A percentile compares a stretch with the other conserved stretches of the same genome.
Evolutionary conservation across 75 land plant genomes (phyloP).

Genomic region (Chamaecyparis obtusa): DNA sequence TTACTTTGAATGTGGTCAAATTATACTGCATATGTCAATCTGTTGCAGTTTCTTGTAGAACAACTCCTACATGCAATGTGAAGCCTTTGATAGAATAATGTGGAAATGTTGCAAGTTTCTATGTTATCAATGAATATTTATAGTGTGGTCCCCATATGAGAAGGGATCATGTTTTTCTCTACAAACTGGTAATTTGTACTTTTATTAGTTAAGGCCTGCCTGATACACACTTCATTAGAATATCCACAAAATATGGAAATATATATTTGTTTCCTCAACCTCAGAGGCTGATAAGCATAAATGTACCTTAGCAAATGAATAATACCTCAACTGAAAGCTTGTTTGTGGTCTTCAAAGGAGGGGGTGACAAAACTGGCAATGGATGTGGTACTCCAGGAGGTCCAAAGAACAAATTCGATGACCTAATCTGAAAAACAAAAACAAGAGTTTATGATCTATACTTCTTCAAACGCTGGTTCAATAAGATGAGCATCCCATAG

Average conservation of each 20-base stretch:
- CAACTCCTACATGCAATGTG: not conserved
- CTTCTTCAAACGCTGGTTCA: not conserved
- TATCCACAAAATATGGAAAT: not conserved
- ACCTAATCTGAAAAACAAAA: conserved; percentile 7
- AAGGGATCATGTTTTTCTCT: not conserved
- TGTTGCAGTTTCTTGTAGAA: not conserved
- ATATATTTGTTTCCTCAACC: not conserved
- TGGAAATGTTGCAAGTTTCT: not conserved
- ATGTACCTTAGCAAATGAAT: conserved; percentile 3
- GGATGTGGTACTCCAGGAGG: not conserved
- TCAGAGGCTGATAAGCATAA: not conserved
- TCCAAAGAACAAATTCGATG: not conserved
- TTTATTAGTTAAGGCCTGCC: not conserved
- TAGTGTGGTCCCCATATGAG: not conserved
- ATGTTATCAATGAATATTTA: not conserved
- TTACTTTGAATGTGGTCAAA: not conserved
- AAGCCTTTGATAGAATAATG: not conserved
- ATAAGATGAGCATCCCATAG: not conserved
- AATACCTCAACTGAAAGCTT: conserved; percentile 1
- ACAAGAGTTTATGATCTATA: not conserved
- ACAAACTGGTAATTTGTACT: not conserved
- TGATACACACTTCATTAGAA: not conserved
- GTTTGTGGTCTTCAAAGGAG: not conserved
- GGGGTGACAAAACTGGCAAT: not conserved
- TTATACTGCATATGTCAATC: not conserved